Conservation (phyloP, 768 basidiomycete genomes). For the Auriscalpium vulgare region DNA sequence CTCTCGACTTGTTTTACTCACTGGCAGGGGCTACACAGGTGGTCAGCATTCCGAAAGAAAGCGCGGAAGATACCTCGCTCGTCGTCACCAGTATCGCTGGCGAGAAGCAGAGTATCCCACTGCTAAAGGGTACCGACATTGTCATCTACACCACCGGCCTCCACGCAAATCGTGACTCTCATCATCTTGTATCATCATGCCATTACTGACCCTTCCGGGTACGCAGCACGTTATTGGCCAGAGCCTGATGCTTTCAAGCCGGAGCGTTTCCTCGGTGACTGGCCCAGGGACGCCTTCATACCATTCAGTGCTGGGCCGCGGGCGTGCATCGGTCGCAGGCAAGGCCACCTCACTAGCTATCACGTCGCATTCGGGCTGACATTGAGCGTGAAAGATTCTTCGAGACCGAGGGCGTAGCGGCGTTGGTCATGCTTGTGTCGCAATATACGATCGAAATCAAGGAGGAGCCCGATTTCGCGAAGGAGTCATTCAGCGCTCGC, state of each 20-base stretch:
- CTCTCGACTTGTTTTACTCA: no score
- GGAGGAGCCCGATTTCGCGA: slow-evolving; percentile 38
- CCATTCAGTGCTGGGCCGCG: slow-evolving; percentile 21
- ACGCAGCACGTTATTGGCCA: slow-evolving; percentile 47
- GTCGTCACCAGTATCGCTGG: background rate
- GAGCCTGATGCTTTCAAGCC: slow-evolving; percentile 41
- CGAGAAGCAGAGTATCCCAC: background rate
- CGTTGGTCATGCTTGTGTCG: slow-evolving; percentile 37
- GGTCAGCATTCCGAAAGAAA: background rate
- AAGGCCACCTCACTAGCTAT: background rate
- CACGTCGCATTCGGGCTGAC: background rate
- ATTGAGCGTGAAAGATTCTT: slow-evolving; percentile 30
- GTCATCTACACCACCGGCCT: background rate
- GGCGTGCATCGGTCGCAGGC: slow-evolving; percentile 17
- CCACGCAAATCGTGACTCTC: background rate
- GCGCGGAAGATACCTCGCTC: background rate
- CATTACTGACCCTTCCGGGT: background rate
- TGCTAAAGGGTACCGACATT: background rate
- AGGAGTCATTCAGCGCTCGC: slow-evolving; percentile 37
- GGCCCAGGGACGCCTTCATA: slow-evolving; percentile 26
- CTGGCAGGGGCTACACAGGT: background rate
- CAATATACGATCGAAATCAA: slow-evolving; percentile 40
- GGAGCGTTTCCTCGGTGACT: slow-evolving; percentile 26
- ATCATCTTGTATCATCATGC: background rate
- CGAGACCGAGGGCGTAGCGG: slow-evolving; percentile 41